Conservation (phyloP, 208 protist genomes). For the Angomonas desouzai region DNA sequence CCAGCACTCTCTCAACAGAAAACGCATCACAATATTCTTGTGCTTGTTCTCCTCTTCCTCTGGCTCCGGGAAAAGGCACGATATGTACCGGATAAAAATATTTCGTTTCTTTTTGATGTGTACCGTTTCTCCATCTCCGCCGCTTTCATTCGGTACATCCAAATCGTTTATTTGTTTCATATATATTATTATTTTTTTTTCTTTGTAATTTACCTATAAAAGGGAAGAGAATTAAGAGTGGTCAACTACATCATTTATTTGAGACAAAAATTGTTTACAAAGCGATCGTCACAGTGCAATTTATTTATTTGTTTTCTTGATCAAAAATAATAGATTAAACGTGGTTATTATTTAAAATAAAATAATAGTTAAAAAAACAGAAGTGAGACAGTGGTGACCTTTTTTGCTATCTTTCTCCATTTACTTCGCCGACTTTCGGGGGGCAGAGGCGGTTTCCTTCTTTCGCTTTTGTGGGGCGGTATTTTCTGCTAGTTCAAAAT, state of each 20-base stretch:
- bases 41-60: background rate
- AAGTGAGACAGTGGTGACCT: no score
- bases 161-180: background rate
- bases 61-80: conserved; percentile 22
- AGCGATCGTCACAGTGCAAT: no score
- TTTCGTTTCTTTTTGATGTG: conserved; percentile 13
- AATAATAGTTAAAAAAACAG: conserved; percentile 7
- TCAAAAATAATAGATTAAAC: conserved; percentile 15
- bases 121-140: conserved; percentile 1
- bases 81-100: conserved; percentile 29
- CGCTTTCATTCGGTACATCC: background rate
- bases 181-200: background rate
- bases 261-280: no score
- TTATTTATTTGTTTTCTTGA: no score
- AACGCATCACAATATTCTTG: conserved; percentile 22
- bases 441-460: background rate
- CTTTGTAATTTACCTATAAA: no score
- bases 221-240: no score
- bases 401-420: background rate
- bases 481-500: conserved; percentile 47
- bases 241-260: no score
- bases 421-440: conserved; percentile 15
- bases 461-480: conserved; percentile 2
- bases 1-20: conserved; percentile 36
- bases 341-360: conserved; percentile 1